These are phyloP conservation scores for Peribolospora baueri DNA, from an alignment of 768 basidiomycete species.

Conservation along the genomic window DNA sequence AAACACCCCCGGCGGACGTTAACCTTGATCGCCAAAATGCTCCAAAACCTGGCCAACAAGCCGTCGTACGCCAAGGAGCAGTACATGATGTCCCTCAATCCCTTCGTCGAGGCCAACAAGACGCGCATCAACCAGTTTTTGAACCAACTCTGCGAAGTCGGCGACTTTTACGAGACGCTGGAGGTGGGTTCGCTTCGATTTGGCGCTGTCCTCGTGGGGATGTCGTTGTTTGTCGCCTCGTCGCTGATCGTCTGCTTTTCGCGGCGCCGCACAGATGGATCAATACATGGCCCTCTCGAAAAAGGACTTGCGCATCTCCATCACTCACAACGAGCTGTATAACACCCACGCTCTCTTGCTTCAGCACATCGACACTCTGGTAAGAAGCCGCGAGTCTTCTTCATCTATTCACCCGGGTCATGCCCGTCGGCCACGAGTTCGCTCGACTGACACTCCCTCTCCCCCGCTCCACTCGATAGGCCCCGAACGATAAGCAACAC, in stretches of 20 bases:
- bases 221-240: no score
- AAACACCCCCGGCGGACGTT: conserved; percentile 91
- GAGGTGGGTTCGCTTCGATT: conserved; percentile 35
- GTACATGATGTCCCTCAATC: conserved; percentile 96
- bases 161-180: conserved; percentile 94
- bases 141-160: conserved; percentile 90
- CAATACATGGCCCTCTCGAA: conserved; percentile 99
- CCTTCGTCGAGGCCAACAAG: conserved; percentile 97
- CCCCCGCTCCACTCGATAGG: conserved; percentile 25
- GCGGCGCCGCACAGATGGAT: conserved; percentile 46
- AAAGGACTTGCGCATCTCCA: conserved; percentile 94
- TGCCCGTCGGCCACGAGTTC: neutral
- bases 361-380: conserved; percentile 84
- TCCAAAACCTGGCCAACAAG: conserved; percentile 97
- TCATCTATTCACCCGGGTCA: neutral
- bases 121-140: conserved; percentile 91
- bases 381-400: conserved; percentile 16
- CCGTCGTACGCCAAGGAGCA: conserved; percentile 92
- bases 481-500: conserved; percentile 92
- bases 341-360: conserved; percentile 89
- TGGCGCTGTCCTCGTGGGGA: no score
- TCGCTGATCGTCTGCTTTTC: neutral
- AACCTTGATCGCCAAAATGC: conserved; percentile 98
- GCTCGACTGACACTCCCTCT: conserved; percentile 2
- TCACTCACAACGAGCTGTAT: conserved; percentile 94